Percentiles rank a stretch among this genome's conserved stretches.
Evolutionary conservation across 257 asterid genomes (phyloP).

Genomic region (Prunella vulgaris): DNA sequence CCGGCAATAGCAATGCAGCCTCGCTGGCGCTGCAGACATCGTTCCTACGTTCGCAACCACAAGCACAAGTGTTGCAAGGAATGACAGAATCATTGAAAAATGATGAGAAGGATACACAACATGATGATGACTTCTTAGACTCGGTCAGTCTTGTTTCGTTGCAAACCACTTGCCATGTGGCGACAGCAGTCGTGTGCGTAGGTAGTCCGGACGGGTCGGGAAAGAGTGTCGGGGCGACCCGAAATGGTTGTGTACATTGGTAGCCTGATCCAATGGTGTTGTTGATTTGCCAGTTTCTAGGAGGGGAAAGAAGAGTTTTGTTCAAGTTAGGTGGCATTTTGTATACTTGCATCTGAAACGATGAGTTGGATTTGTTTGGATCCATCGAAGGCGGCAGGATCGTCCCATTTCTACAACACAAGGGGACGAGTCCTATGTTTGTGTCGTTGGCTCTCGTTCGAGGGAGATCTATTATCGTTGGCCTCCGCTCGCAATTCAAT

Average conservation of each 20-base stretch:
- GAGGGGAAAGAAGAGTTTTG: slow-evolving; percentile 47
- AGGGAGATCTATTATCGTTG: slow-evolving; percentile 66
- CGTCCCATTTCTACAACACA: slow-evolving; percentile 65
- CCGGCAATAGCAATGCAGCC: slow-evolving; percentile 47
- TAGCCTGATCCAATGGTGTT: slow-evolving; percentile 42
- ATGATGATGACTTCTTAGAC: slow-evolving; percentile 32
- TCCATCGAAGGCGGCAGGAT: slow-evolving; percentile 55
- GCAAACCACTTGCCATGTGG: slow-evolving; percentile 66
- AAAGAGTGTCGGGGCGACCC: slow-evolving; percentile 43
- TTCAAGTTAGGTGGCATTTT: slow-evolving; percentile 70
- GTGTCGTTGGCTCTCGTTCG: slow-evolving; percentile 46
- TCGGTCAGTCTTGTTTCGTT: slow-evolving; percentile 25
- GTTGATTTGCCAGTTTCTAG: slow-evolving; percentile 53
- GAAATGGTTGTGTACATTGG: slow-evolving; percentile 48
- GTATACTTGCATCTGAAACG: slow-evolving; percentile 55
- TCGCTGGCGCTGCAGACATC: slow-evolving; percentile 42
- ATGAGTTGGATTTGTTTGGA: slow-evolving; percentile 38
- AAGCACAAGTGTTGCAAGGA: slow-evolving; percentile 77
- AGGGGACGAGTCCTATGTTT: slow-evolving; percentile 49
- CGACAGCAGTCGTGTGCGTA: slow-evolving; percentile 37
- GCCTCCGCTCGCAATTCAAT: slow-evolving; percentile 44
- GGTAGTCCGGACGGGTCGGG: slow-evolving; percentile 51
- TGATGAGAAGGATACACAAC: slow-evolving; percentile 72
- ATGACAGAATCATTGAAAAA: slow-evolving; percentile 60
- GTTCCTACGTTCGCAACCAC: slow-evolving; percentile 40